phyloP scores from a whole-genome alignment of 768 basidiomycete genomes.

The Myochromella boudieri region DNA sequence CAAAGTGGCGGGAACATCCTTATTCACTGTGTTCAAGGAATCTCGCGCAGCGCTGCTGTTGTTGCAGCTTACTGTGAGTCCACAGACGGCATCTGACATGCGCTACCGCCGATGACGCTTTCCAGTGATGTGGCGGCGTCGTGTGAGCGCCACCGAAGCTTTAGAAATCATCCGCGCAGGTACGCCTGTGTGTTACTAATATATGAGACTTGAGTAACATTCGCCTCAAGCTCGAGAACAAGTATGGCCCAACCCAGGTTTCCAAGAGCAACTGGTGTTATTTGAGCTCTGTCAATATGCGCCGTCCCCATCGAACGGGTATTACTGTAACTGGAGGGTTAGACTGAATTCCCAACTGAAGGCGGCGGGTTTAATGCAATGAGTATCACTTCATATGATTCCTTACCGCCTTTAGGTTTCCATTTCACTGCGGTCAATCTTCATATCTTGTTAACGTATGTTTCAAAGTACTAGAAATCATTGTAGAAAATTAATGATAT shows the following conservation, averaged over 20 bases:
- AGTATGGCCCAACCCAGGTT: conserved; percentile 76
- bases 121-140: conserved; percentile 67
- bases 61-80: conserved; percentile 75
- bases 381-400: conserved; percentile 16
- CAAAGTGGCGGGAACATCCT: conserved; percentile 58
- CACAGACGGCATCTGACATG: background rate
- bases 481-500: no score
- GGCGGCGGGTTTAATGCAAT: conserved; percentile 36
- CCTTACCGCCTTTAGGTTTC: no score
- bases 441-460: no score
- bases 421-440: no score
- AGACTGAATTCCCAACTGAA: conserved; percentile 50
- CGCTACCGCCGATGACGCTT: conserved; percentile 10
- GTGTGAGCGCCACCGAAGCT: conserved; percentile 55
- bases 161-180: conserved; percentile 61
- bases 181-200: conserved; percentile 25
- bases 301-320: conserved; percentile 57
- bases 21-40: conserved; percentile 66
- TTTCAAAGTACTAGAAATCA: no score
- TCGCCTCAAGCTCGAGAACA: conserved; percentile 60
- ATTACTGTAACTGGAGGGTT: conserved; percentile 66
- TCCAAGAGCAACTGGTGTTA: conserved; percentile 74
- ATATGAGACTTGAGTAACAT: conserved; percentile 2
- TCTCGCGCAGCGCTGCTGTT: conserved; percentile 67
- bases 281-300: conserved; percentile 73